phyloP scores from a whole-genome alignment of 352 stramenopile genomes.

The Peronosclerospora sorghi region DNA sequence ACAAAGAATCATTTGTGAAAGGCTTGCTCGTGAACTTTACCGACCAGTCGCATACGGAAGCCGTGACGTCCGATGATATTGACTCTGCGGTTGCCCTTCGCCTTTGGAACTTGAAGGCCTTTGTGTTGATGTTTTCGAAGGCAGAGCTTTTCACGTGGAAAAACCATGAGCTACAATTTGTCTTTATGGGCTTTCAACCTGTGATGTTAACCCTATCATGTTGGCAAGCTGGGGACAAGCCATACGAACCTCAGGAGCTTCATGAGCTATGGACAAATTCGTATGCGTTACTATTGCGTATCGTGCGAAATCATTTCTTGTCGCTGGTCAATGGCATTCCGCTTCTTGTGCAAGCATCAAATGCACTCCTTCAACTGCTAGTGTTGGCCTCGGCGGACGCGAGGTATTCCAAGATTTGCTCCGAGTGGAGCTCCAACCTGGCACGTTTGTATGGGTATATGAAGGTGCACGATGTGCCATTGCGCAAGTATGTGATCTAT shows the following conservation, averaged over 20 bases:
- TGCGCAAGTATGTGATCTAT: conserved; percentile 83
- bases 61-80: background rate
- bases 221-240: conserved; percentile 13
- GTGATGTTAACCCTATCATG: conserved; percentile 22
- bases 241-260: conserved; percentile 24
- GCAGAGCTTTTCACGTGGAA: conserved; percentile 75
- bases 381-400: conserved; percentile 18
- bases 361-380: conserved; percentile 58
- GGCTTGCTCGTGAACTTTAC: conserved; percentile 37
- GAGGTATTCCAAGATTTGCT: conserved; percentile 15
- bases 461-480: conserved; percentile 61
- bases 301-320: conserved; percentile 67
- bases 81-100: conserved; percentile 8
- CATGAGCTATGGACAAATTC: conserved; percentile 68
- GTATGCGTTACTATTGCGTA: conserved; percentile 64
- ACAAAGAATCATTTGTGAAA: conserved; percentile 40
- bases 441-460: conserved; percentile 81
- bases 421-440: conserved; percentile 76
- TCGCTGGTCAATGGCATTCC: conserved; percentile 55
- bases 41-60: conserved; percentile 13
- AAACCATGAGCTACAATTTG: conserved; percentile 49
- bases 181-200: conserved; percentile 58
- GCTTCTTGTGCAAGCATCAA: conserved; percentile 55
- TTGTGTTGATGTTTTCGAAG: conserved; percentile 66
- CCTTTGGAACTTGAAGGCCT: conserved; percentile 46